phyloP scores from a whole-genome alignment of 352 stramenopile genomes.

The Phytophthora multivora region DNA sequence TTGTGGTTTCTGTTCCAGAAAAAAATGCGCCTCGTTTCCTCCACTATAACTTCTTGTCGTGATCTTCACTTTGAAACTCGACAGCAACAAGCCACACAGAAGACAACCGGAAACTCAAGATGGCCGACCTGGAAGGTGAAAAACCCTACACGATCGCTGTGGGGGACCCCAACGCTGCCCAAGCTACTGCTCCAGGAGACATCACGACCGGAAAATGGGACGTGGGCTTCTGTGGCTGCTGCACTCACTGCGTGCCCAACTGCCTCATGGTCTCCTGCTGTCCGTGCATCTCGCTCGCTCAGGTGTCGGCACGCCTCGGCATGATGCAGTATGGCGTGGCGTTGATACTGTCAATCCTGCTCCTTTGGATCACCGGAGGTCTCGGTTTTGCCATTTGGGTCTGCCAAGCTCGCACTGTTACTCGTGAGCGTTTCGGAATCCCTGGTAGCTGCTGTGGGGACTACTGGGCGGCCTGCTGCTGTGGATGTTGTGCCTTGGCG shows the following conservation, averaged over 20 bases:
- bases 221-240: conserved; percentile 44
- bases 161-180: conserved; percentile 7
- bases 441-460: conserved; percentile 37
- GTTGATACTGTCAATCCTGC: conserved; percentile 24
- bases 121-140: conserved; percentile 3
- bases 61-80: not conserved
- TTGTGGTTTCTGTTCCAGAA: no score
- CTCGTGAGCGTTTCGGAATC: conserved; percentile 41
- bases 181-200: not conserved
- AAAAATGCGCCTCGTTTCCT: no score
- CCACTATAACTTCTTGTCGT: no score
- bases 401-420: conserved; percentile 31
- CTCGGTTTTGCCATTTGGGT: conserved; percentile 18
- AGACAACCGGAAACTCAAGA: not conserved
- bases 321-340: conserved; percentile 33
- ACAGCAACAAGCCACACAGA: not conserved
- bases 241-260: conserved; percentile 46
- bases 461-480: conserved; percentile 35
- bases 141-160: conserved; percentile 19
- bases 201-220: conserved; percentile 36
- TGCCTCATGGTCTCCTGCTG: conserved; percentile 44
- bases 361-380: conserved; percentile 10
- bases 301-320: conserved; percentile 43
- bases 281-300: conserved; percentile 48
- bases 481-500: conserved; percentile 39